Percentiles rank a stretch among this genome's conserved stretches.
Conservation (phyloP, 129 eudicot genomes). For the Erigeron canadensis region DNA sequence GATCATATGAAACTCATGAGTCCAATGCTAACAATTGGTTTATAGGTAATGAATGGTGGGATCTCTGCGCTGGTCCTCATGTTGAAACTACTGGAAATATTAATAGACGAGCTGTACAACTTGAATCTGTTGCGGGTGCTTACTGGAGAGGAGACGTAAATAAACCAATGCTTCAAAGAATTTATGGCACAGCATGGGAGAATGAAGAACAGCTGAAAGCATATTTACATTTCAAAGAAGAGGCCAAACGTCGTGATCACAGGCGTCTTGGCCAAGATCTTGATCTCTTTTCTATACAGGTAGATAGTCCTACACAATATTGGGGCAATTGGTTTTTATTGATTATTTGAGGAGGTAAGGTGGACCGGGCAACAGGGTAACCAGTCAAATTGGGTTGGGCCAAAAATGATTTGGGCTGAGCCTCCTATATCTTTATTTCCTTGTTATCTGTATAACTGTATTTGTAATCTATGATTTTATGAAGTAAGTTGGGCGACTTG, state of each 20-base stretch:
- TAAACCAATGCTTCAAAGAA: conserved; percentile 97
- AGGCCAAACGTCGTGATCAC: conserved; percentile 96
- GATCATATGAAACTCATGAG: neutral
- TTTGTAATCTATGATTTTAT: too few relatives aligned
- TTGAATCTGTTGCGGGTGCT: conserved; percentile 99
- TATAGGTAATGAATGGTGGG: conserved; percentile 98
- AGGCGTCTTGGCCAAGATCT: conserved; percentile 99
- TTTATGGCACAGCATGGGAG: conserved; percentile 99
- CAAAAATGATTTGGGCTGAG: neutral
- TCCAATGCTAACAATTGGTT: neutral
- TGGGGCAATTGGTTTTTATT: neutral
- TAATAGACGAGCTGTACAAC: conserved; percentile 78
- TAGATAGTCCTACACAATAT: conserved; percentile 18
- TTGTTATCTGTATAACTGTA: too few relatives aligned
- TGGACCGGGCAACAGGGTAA: neutral
- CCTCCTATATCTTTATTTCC: neutral
- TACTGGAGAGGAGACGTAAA: conserved; percentile 96
- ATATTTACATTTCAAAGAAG: conserved; percentile 86
- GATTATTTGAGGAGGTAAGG: neutral
- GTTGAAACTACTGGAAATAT: conserved; percentile 97
- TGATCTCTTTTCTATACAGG: conserved; percentile 97
- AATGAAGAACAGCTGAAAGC: conserved; percentile 93
- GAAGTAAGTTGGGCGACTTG: neutral
- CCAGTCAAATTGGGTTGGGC: neutral
- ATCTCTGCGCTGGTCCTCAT: conserved; percentile 99